Base-by-base conservation (phyloP, 2,329 filamentous ascomycete species). In the Fusarium equiseti region DNA sequence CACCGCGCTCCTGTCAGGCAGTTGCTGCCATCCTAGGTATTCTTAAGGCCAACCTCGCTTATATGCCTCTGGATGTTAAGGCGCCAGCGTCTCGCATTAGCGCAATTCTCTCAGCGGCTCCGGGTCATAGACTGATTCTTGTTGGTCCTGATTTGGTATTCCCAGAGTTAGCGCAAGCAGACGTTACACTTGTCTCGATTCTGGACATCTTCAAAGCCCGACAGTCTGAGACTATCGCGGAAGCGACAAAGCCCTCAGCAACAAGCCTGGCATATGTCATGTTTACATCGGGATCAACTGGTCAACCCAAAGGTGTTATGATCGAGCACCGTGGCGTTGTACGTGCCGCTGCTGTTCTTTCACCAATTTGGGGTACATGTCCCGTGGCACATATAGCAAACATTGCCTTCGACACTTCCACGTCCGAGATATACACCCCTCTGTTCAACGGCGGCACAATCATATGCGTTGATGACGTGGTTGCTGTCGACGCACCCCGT, bases 251-350 rank as follows among this genome's bases (percentile, higher is more conserved):
- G 2, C 46, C 46, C 1, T 51, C 38, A 27, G 24, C 50, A 20
- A 53, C 18, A 42, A 74, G 65, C 10, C 63, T 74, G 10, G 70
- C 70, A 3, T 73, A 73, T 20, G 56, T 70, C n/a, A 68, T 73
- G 6, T 76, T 75, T 45, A 76, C 74, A 0, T 75, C 73, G 0
- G 74, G 74, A 0, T 75, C 70, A 6, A 76, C 72, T 1, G 73
- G 72, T 11, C 32, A 78, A 73, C 59, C 74, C 3, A 71, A 71
- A 46, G 68, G 68, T 7, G 68, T 71, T n/a, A 68, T 71, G 65
- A 42, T 68, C 5, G 68, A 71, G 26, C 68, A 64, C 3, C 64
- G 65, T 3, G 49, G 49, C 13, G 35, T 68, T 2, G 38, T 54
- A 27, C 35, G 35, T 12, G 31, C 31, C n/a, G 20, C 46, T 18